phyloP scores from a whole-genome alignment of 139 green algal genomes.

The Tetradesmus lagerheimii region DNA sequence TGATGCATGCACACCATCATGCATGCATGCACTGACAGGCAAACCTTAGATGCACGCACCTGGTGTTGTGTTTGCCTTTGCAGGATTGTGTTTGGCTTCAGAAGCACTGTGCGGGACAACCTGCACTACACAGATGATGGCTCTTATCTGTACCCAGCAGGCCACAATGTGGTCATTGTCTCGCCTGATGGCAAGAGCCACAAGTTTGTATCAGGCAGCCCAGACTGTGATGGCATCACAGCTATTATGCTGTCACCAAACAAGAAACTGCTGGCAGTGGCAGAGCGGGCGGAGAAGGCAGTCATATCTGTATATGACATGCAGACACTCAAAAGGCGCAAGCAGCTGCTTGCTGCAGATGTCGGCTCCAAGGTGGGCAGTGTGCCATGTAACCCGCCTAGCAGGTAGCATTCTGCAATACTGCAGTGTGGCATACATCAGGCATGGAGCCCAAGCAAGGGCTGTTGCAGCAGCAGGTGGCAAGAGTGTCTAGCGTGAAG shows the following conservation, averaged over 20 bases:
- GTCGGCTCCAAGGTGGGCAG: conserved; percentile 76
- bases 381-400: neutral
- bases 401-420: neutral
- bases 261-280: conserved; percentile 83
- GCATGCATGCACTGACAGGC: too few species aligned
- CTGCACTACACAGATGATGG: conserved; percentile 84
- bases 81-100: conserved; percentile 89
- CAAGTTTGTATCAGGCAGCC: conserved; percentile 73
- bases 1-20: neutral
- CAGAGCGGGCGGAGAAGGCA: conserved; percentile 82
- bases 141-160: conserved; percentile 82
- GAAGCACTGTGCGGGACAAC: conserved; percentile 74
- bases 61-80: neutral
- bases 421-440: neutral
- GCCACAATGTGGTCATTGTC: conserved; percentile 86
- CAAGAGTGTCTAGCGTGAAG: too few species aligned
- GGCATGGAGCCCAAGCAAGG: neutral
- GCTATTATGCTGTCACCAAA: conserved; percentile 80
- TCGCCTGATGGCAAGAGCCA: conserved; percentile 74
- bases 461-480: neutral
- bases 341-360: conserved; percentile 80
- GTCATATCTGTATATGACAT: conserved; percentile 91
- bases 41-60: too few species aligned
- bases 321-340: conserved; percentile 89
- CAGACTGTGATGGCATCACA: conserved; percentile 82